phyloP scores from a whole-genome alignment of 306 rosid genomes.

The Malus sylvestris region DNA sequence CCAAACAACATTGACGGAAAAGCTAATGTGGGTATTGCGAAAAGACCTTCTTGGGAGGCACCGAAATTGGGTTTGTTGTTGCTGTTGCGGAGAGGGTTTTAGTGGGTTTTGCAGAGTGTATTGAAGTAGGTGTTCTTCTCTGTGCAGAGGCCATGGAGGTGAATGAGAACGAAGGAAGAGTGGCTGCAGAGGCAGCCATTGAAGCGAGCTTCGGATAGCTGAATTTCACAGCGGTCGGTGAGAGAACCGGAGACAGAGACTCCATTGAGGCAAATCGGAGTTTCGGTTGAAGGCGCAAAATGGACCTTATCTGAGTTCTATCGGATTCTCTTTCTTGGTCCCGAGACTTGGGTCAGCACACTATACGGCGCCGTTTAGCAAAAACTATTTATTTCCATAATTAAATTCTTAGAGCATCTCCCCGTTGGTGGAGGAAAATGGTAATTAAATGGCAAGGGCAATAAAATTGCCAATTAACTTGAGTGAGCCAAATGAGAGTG shows the following conservation, averaged over 20 bases:
- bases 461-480: too few species aligned
- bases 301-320: background rate
- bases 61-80: slow-evolving; percentile 10
- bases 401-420: too few species aligned
- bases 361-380: background rate
- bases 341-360: background rate
- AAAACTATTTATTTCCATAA: too few species aligned
- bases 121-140: slow-evolving; percentile 22
- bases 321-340: background rate
- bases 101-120: slow-evolving; percentile 29
- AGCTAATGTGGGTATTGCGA: background rate
- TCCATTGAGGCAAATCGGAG: slow-evolving; percentile 15
- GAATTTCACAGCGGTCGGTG: slow-evolving; percentile 12
- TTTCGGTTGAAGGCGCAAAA: background rate
- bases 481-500: too few species aligned
- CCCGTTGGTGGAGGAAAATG: too few species aligned
- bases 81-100: slow-evolving; percentile 24
- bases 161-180: slow-evolving; percentile 16
- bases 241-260: slow-evolving; percentile 33
- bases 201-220: slow-evolving; percentile 26
- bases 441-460: too few species aligned
- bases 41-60: slow-evolving; percentile 54
- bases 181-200: slow-evolving; percentile 10
- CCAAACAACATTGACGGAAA: background rate
- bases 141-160: slow-evolving; percentile 27